phyloP scores from a whole-genome alignment of 495 filamentous ascomycete genomes.

The Penicillium cinerascens region DNA sequence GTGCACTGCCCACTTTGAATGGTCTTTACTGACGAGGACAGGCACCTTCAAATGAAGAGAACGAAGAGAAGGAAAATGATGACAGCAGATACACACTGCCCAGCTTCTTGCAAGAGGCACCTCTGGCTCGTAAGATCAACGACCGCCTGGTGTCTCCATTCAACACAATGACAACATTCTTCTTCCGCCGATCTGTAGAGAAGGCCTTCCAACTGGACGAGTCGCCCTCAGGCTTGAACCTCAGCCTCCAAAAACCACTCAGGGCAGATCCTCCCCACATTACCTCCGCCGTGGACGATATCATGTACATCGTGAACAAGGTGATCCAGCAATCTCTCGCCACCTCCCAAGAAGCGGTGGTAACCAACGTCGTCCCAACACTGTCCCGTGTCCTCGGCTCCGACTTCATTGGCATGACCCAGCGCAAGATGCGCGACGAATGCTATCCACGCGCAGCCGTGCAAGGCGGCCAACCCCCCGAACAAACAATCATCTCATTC shows the following conservation, averaged over 20 bases:
- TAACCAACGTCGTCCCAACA: slow-evolving; percentile 72
- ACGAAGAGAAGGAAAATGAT: slow-evolving; percentile 19
- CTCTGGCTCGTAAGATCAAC: slow-evolving; percentile 69
- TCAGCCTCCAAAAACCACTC: slow-evolving; percentile 66
- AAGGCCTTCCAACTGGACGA: slow-evolving; percentile 99
- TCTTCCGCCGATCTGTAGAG: slow-evolving; percentile 92
- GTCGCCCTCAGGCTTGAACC: slow-evolving; percentile 70
- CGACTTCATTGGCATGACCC: slow-evolving; percentile 95
- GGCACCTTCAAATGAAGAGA: slow-evolving; percentile 22
- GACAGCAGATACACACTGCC: slow-evolving; percentile 50
- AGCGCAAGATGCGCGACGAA: slow-evolving; percentile 95
- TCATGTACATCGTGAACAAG: slow-evolving; percentile 98
- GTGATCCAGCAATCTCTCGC: slow-evolving; percentile 80
- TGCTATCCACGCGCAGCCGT: slow-evolving; percentile 74
- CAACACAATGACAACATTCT: slow-evolving; percentile 87
- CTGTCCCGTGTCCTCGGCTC: slow-evolving; percentile 82
- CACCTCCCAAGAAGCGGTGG: slow-evolving; percentile 73
- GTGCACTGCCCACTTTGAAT: slow-evolving; percentile 19
- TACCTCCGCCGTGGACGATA: slow-evolving; percentile 92
- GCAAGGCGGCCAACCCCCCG: slow-evolving; percentile 74
- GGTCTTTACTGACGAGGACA: slow-evolving; percentile 22
- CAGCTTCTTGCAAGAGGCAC: slow-evolving; percentile 67
- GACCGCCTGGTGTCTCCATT: slow-evolving; percentile 72
- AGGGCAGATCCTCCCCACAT: slow-evolving; percentile 79
- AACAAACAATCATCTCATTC: slow-evolving; percentile 79